A percentile compares a stretch with the other conserved stretches of the same genome.
Evolutionary conservation across 495 filamentous ascomycete species (phyloP).

Genomic region (Zalerion maritima): DNA sequence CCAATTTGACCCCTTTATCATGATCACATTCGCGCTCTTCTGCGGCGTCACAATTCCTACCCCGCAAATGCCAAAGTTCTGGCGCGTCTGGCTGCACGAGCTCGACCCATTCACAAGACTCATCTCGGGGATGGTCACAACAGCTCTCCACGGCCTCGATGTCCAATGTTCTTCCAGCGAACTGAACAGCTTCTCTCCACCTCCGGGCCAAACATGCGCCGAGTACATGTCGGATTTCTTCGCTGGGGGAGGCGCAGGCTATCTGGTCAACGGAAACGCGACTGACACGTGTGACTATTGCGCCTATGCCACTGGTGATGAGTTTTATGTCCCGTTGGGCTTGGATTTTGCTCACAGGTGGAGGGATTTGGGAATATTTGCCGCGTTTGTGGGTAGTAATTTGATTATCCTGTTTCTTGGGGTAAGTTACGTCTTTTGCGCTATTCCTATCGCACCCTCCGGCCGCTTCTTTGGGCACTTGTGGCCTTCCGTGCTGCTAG

Average conservation of each 20-base stretch:
- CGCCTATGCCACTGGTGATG: slow-evolving; percentile 59
- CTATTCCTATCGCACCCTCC: neutral
- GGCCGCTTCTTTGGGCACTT: too few relatives aligned
- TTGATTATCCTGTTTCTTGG: slow-evolving; percentile 60
- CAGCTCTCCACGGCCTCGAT: slow-evolving; percentile 49
- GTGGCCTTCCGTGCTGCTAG: neutral
- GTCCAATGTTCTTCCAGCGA: slow-evolving; percentile 44
- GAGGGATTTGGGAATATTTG: slow-evolving; percentile 67
- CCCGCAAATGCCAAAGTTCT: slow-evolving; percentile 61
- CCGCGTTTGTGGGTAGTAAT: slow-evolving; percentile 61
- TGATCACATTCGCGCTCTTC: slow-evolving; percentile 69
- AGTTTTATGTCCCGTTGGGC: slow-evolving; percentile 55
- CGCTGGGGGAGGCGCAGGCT: slow-evolving; percentile 45
- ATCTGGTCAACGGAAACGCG: slow-evolving; percentile 48
- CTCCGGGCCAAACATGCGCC: slow-evolving; percentile 45
- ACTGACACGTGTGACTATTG: slow-evolving; percentile 60
- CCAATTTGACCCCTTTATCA: slow-evolving; percentile 62
- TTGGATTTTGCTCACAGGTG: slow-evolving; percentile 54
- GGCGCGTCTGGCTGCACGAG: slow-evolving; percentile 67
- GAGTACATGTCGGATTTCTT: slow-evolving; percentile 65
- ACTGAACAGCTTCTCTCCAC: slow-evolving; percentile 47
- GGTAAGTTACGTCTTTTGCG: slow-evolving; percentile 25
- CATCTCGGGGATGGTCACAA: slow-evolving; percentile 64
- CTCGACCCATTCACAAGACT: slow-evolving; percentile 75
- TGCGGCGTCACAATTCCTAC: slow-evolving; percentile 71